phyloP scores from a whole-genome alignment of 768 basidiomycete genomes.

The Termitomyces sp. region DNA sequence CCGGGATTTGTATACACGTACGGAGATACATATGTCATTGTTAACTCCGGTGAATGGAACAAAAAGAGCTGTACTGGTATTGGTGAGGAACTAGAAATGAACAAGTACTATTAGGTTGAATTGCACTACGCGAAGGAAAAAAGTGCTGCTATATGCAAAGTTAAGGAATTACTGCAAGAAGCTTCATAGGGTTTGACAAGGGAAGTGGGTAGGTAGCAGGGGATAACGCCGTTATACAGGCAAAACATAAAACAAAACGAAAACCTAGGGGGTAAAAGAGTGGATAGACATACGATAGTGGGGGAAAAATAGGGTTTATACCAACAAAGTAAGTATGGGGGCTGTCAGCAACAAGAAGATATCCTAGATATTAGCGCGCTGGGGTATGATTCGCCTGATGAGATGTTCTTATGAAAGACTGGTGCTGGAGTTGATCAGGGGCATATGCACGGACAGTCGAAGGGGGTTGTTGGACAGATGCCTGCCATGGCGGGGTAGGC shows the following conservation, averaged over 20 bases:
- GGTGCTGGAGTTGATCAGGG: slow-evolving; percentile 32
- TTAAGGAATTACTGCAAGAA: slow-evolving; percentile 7
- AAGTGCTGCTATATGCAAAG: slow-evolving; percentile 8
- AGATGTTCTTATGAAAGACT: slow-evolving; percentile 32
- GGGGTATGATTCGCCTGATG: slow-evolving; percentile 22
- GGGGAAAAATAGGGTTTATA: slow-evolving; percentile 2
- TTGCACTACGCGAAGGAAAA: slow-evolving; percentile 11
- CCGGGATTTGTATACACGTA: neutral
- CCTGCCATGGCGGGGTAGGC: slow-evolving; percentile 26
- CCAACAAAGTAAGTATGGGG: slow-evolving; percentile 4
- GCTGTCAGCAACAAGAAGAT: slow-evolving; percentile 13
- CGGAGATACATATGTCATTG: no score
- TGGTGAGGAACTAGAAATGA: no score
- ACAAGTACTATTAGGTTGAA: slow-evolving; percentile 12
- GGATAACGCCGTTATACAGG: slow-evolving; percentile 17
- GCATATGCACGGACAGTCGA: slow-evolving; percentile 21
- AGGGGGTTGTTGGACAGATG: slow-evolving; percentile 14
- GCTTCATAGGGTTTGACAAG: slow-evolving; percentile 2
- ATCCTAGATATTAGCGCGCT: slow-evolving; percentile 19
- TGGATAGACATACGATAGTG: neutral
- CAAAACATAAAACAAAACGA: slow-evolving; percentile 1
- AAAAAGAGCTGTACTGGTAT: no score
- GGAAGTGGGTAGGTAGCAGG: no score
- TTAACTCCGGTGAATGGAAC: neutral
- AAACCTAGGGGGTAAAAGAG: neutral